A percentile compares a stretch with the other conserved stretches of the same genome.
phyloP scores from a whole-genome alignment of 2,329 filamentous ascomycete genomes.

The Akanthomyces lecanii region DNA sequence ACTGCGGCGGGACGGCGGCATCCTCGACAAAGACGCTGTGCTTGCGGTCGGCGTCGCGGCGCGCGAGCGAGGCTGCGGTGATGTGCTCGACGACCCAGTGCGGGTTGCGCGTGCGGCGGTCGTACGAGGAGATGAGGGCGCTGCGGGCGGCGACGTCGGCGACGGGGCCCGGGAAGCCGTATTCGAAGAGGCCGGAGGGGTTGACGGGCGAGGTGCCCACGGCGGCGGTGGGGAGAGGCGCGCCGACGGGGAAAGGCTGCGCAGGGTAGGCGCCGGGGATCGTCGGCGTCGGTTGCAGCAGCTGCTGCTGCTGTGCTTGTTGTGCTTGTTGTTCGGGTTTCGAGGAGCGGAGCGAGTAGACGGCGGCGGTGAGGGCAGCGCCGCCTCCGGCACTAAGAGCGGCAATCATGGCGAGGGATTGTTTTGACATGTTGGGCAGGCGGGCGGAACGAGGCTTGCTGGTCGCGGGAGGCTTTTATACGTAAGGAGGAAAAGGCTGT shows the following conservation, averaged over 20 bases:
- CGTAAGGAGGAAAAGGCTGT: background rate
- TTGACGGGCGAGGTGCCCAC: slow-evolving; percentile 54
- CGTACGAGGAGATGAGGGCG: slow-evolving; percentile 81
- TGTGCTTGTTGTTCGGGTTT: slow-evolving; percentile 35
- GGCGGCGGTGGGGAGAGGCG: slow-evolving; percentile 51
- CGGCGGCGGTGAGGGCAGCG: slow-evolving; percentile 66
- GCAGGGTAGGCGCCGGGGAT: slow-evolving; percentile 28
- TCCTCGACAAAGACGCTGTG: slow-evolving; percentile 84
- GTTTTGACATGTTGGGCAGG: slow-evolving; percentile 64
- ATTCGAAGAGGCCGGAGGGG: slow-evolving; percentile 73
- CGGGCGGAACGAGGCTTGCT: background rate
- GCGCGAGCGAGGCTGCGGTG: slow-evolving; percentile 75
- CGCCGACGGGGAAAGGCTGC: slow-evolving; percentile 39
- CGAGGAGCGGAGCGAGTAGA: slow-evolving; percentile 56
- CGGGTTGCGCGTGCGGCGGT: slow-evolving; percentile 86
- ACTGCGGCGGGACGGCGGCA: slow-evolving; percentile 70
- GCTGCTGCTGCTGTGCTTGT: slow-evolving; percentile 1
- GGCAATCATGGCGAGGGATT: slow-evolving; percentile 70
- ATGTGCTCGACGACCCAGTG: slow-evolving; percentile 97
- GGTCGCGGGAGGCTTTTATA: slow-evolving; percentile 20
- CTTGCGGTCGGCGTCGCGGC: slow-evolving; percentile 75
- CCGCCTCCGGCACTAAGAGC: slow-evolving; percentile 72
- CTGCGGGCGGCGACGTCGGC: slow-evolving; percentile 73
- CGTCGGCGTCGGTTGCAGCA: slow-evolving; percentile 24
- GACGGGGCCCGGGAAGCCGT: slow-evolving; percentile 88